A percentile compares a stretch with the other conserved stretches of the same genome.
Evolutionary conservation across 1,139 yeast species (phyloP).

Genomic region (Barnettozyma hawaiiensis): DNA sequence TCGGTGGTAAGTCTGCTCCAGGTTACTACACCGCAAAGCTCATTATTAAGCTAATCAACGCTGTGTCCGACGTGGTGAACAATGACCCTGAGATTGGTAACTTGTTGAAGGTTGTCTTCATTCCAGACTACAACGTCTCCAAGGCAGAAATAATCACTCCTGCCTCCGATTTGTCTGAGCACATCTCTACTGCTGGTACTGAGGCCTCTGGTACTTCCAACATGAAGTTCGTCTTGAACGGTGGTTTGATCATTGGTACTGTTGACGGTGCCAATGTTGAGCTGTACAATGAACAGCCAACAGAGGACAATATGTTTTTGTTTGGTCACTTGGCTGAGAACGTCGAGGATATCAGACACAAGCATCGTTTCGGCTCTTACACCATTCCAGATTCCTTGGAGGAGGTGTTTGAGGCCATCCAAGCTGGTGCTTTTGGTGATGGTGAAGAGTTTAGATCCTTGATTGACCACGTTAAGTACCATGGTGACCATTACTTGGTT

Average conservation of each 20-base stretch:
- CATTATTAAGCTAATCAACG: conserved; percentile 77
- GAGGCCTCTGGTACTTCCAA: conserved; percentile 96
- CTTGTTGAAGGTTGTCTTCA: conserved; percentile 76
- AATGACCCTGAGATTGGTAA: conserved; percentile 70
- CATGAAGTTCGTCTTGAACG: conserved; percentile 92
- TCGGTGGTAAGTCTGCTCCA: conserved; percentile 96
- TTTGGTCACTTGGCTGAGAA: conserved; percentile 89
- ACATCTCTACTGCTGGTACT: conserved; percentile 97
- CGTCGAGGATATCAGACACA: conserved; percentile 78
- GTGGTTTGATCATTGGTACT: conserved; percentile 91
- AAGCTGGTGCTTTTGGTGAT: conserved; percentile 67
- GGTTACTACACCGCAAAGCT: conserved; percentile 94
- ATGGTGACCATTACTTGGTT: conserved; percentile 84
- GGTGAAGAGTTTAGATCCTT: conserved; percentile 62
- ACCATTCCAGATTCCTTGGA: conserved; percentile 47
- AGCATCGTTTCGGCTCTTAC: conserved; percentile 55
- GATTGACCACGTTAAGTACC: conserved; percentile 60
- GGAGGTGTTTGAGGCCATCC: conserved; percentile 63
- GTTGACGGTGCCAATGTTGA: conserved; percentile 97
- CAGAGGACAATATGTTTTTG: conserved; percentile 86
- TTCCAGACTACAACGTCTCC: conserved; percentile 90
- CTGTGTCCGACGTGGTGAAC: conserved; percentile 77
- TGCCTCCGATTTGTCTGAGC: conserved; percentile 87
- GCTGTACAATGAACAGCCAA: conserved; percentile 78
- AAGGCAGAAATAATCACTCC: conserved; percentile 90